A percentile compares a stretch with the other conserved stretches of the same genome.
Evolutionary conservation across 192 early-diverging fungal species (phyloP).

Genomic region (Phlyctochytrium planicorne): DNA sequence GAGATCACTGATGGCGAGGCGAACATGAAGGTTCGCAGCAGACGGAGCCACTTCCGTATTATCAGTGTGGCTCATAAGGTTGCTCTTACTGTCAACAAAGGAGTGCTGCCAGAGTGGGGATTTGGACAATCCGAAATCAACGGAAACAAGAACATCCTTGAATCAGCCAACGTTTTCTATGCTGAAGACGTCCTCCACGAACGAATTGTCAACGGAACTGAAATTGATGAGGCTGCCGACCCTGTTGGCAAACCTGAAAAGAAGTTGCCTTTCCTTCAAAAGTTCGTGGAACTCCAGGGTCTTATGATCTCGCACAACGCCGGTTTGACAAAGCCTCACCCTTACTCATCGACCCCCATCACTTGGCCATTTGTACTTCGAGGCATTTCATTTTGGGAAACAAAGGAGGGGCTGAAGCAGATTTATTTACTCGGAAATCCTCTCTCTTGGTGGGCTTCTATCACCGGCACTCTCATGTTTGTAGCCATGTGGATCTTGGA

Average conservation of each 20-base stretch:
- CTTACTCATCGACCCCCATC: constrained; percentile 86
- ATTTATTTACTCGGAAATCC: constrained; percentile 93
- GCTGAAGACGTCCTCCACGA: constrained; percentile 71
- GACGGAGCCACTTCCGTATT: constrained; percentile 57
- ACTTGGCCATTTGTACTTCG: constrained; percentile 85
- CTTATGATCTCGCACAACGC: constrained; percentile 91
- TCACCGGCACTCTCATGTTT: constrained; percentile 65
- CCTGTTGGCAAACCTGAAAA: constrained; percentile 45
- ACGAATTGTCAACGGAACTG: constrained; percentile 52
- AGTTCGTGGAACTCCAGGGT: constrained; percentile 85
- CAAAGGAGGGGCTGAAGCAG: constrained; percentile 70
- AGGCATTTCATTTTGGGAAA: constrained; percentile 93
- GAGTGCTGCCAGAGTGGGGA: constrained; percentile 83
- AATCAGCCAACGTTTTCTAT: constrained; percentile 75
- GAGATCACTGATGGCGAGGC: constrained; percentile 33
- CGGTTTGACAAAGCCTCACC: constrained; percentile 84
- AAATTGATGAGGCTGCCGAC: constrained; percentile 33
- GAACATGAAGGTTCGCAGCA: constrained; percentile 30
- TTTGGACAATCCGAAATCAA: constrained; percentile 87
- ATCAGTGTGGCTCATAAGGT: constrained; percentile 79
- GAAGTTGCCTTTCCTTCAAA: constrained; percentile 72
- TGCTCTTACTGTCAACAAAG: constrained; percentile 69
- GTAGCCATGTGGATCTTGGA: constrained; percentile 66
- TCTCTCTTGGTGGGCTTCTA: constrained; percentile 74
- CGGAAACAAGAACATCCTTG: constrained; percentile 82